Conservation (phyloP, 2,329 filamentous ascomycete genomes). For the Sclerotinia trifoliorum region DNA sequence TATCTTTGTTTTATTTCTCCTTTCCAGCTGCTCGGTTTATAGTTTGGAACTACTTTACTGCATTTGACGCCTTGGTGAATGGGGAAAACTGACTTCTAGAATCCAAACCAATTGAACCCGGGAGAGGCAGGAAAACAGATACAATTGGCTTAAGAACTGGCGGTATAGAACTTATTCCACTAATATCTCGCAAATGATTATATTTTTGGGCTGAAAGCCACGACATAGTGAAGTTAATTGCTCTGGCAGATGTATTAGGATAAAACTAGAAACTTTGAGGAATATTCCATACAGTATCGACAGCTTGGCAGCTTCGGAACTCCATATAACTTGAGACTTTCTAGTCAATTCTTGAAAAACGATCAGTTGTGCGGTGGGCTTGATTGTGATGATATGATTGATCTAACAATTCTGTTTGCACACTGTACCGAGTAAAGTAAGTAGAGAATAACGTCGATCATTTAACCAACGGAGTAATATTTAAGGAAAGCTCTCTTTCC, state of each 20-base stretch:
- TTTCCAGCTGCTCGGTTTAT: background rate
- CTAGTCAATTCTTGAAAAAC: background rate
- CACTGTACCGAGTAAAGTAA: background rate
- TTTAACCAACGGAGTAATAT: background rate
- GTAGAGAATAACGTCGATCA: background rate
- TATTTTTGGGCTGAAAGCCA: background rate
- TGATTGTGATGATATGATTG: background rate
- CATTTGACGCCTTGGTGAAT: background rate
- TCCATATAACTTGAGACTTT: no score
- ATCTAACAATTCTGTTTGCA: no score
- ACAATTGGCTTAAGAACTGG: background rate
- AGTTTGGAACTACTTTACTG: background rate
- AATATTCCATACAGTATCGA: no score
- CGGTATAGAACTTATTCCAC: background rate
- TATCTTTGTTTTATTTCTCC: background rate
- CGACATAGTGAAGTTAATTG: no score
- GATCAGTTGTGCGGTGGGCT: background rate
- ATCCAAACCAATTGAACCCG: background rate
- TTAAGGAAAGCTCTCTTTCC: background rate
- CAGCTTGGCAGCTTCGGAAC: no score
- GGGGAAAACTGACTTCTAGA: background rate
- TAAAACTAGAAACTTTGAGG: no score
- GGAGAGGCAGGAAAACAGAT: background rate
- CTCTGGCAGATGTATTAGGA: background rate
- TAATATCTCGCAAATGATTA: background rate